Evolutionary conservation across 495 filamentous ascomycete species (phyloP).

Genomic region (Talaromyces wortmannii): DNA sequence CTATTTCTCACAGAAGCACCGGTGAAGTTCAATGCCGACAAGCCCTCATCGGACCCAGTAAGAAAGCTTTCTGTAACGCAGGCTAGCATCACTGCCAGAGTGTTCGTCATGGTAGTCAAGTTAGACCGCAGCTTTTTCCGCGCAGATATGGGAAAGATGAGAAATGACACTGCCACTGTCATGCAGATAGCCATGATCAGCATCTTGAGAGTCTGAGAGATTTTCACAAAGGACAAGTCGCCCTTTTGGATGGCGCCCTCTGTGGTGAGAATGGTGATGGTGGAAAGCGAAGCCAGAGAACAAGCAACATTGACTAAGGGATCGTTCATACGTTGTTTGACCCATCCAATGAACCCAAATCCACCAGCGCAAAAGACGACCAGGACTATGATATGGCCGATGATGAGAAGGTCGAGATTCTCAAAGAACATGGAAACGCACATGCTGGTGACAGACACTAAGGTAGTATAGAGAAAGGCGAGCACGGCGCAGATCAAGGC

Average conservation of each 20-base stretch:
- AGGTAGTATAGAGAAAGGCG: conserved; percentile 76
- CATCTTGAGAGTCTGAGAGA: conserved; percentile 85
- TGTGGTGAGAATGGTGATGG: conserved; percentile 88
- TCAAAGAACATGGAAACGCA: conserved; percentile 69
- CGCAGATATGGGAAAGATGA: conserved; percentile 77
- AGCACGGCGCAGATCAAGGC: conserved; percentile 75
- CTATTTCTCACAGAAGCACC: conserved; percentile 60
- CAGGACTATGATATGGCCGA: conserved; percentile 79
- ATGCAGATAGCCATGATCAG: conserved; percentile 75
- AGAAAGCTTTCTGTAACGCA: conserved; percentile 82
- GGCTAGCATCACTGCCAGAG: conserved; percentile 72
- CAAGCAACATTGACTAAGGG: conserved; percentile 88
- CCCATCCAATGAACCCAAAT: conserved; percentile 86
- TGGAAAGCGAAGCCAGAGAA: conserved; percentile 81
- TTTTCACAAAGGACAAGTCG: conserved; percentile 73
- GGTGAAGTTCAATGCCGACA: conserved; percentile 55
- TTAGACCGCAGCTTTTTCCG: conserved; percentile 66
- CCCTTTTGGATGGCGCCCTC: conserved; percentile 80
- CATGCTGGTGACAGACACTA: conserved; percentile 84
- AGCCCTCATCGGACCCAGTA: conserved; percentile 73
- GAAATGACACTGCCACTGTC: conserved; percentile 68
- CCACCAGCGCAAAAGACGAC: conserved; percentile 85
- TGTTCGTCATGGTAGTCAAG: conserved; percentile 67
- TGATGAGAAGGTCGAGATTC: conserved; percentile 50
- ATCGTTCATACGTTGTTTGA: conserved; percentile 78